phyloP scores from a whole-genome alignment of 768 basidiomycete species.

The Pulveroboletus sp. region DNA sequence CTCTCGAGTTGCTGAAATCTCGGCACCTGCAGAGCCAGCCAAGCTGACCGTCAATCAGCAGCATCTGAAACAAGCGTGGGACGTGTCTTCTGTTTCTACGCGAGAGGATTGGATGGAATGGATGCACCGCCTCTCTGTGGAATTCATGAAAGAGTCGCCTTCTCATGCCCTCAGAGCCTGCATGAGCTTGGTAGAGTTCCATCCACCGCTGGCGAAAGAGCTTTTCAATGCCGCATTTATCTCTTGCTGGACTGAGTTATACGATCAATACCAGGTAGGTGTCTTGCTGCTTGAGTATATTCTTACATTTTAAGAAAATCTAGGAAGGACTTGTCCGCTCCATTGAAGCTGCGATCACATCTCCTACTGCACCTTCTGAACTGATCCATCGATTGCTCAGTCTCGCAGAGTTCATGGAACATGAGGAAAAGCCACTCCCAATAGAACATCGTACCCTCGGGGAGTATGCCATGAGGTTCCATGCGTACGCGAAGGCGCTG shows the following conservation, averaged over 20 bases:
- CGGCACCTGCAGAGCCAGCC: conserved; percentile 80
- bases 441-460: conserved; percentile 93
- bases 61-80: conserved; percentile 96
- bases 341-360: conserved; percentile 81
- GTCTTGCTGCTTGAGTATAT: not conserved
- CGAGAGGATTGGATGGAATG: conserved; percentile 93
- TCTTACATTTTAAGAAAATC: conserved; percentile 5
- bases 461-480: conserved; percentile 88
- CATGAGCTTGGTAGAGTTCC: conserved; percentile 88
- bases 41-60: conserved; percentile 96
- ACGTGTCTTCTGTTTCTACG: conserved; percentile 69
- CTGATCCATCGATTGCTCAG: conserved; percentile 88
- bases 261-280: conserved; percentile 89
- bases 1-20: conserved; percentile 62
- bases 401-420: conserved; percentile 98
- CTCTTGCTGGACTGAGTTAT: conserved; percentile 95
- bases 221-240: conserved; percentile 98
- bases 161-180: conserved; percentile 97
- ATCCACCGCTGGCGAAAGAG: conserved; percentile 87
- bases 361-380: conserved; percentile 74
- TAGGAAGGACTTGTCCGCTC: conserved; percentile 94
- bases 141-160: conserved; percentile 97
- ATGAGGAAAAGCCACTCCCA: conserved; percentile 92
- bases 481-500: conserved; percentile 94
- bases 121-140: conserved; percentile 89